A percentile compares a stretch with the other conserved stretches of the same genome.
Conservation (phyloP, 2,329 filamentous ascomycete species). For the Nemania diffusa region DNA sequence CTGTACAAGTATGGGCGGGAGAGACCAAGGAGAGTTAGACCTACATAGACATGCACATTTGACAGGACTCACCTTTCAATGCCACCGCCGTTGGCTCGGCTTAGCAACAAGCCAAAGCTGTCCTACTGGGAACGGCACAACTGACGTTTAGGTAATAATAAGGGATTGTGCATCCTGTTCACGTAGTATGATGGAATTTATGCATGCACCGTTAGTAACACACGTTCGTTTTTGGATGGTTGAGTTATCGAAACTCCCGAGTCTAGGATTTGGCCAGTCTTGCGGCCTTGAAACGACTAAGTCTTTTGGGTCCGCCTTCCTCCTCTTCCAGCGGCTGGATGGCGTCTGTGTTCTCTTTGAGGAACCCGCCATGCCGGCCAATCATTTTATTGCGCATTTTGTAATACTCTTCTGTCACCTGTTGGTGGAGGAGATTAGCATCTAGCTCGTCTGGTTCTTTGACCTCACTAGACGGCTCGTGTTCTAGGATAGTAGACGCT, state of each 20-base stretch:
- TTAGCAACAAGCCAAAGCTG: neutral
- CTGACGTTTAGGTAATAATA: neutral
- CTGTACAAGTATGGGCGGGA: neutral
- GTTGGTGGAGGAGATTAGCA: constrained; percentile 75
- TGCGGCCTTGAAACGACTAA: constrained; percentile 80
- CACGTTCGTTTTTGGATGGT: constrained; percentile 20
- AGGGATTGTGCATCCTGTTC: neutral
- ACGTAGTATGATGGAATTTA: neutral
- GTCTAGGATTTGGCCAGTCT: constrained; percentile 65
- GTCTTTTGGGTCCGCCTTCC: constrained; percentile 68
- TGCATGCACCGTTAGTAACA: constrained; percentile 41
- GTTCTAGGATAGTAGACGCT: constrained; percentile 69
- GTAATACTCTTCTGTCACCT: constrained; percentile 86
- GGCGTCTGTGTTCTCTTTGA: constrained; percentile 74
- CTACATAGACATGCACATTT: neutral
- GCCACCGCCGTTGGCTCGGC: neutral
- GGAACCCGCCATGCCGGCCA: constrained; percentile 83
- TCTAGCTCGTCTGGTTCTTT: constrained; percentile 74
- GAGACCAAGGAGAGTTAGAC: constrained; percentile 26
- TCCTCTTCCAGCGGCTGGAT: constrained; percentile 75
- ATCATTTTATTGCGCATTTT: constrained; percentile 84
- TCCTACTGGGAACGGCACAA: neutral
- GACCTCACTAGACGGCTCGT: constrained; percentile 52
- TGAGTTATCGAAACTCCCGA: constrained; percentile 33
- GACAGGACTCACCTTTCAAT: constrained; percentile 21